Percentiles rank a stretch among this genome's conserved stretches.
phyloP scores from a whole-genome alignment of 2,329 filamentous ascomycete genomes.

The Alternaria incomplexa region DNA sequence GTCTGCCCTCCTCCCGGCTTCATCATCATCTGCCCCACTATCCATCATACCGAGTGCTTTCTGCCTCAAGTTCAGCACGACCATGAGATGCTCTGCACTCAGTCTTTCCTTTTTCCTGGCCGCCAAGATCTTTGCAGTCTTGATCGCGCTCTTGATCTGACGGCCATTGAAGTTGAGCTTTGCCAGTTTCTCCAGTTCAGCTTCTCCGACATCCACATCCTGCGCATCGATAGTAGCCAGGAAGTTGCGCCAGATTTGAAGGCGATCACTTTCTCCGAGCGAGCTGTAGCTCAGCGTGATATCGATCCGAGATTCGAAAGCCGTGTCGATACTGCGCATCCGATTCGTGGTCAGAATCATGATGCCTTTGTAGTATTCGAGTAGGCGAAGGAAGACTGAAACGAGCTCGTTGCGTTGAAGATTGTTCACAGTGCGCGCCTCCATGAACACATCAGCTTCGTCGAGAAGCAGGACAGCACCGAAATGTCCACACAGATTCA shows the following conservation, averaged over 20 bases:
- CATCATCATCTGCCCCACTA: not conserved
- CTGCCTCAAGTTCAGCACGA: constrained; percentile 6
- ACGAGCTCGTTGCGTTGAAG: constrained; percentile 31
- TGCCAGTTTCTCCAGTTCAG: not conserved
- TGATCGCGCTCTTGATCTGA: constrained; percentile 13
- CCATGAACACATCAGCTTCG: constrained; percentile 60
- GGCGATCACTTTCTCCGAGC: constrained; percentile 50
- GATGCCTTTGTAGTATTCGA: constrained; percentile 54
- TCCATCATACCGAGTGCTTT: constrained; percentile 11
- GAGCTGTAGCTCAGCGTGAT: constrained; percentile 6
- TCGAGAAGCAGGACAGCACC: constrained; percentile 14
- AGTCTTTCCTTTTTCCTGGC: constrained; percentile 13
- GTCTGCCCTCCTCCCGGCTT: not conserved
- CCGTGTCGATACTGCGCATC: constrained; percentile 48
- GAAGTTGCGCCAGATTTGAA: constrained; percentile 16
- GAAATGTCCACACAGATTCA: constrained; percentile 5
- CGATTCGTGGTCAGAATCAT: constrained; percentile 55
- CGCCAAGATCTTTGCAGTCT: constrained; percentile 15
- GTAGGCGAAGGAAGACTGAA: constrained; percentile 39
- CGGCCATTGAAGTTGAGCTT: constrained; percentile 8
- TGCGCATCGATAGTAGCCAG: constrained; percentile 10
- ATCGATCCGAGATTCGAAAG: constrained; percentile 40
- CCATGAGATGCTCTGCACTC: constrained; percentile 8
- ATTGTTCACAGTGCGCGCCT: constrained; percentile 47
- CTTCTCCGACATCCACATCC: not conserved